Conservation (phyloP, 2,329 filamentous ascomycete species). For the Hansfordia pulvinata region DNA sequence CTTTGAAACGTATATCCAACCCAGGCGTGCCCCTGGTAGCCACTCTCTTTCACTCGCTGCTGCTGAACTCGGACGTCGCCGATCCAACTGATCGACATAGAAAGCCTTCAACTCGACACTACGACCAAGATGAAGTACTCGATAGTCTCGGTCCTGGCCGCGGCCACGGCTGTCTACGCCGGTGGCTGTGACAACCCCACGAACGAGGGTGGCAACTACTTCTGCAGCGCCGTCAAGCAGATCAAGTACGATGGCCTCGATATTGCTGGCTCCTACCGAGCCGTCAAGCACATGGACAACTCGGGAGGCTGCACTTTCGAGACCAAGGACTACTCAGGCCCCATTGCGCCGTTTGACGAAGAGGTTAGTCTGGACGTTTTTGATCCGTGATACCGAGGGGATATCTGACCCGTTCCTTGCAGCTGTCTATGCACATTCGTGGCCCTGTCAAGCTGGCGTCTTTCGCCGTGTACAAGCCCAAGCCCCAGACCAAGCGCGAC, state of each 20-base stretch:
- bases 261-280: slow-evolving; percentile 47
- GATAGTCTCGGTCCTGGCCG: too few relatives aligned
- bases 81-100: too few relatives aligned
- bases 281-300: slow-evolving; percentile 45
- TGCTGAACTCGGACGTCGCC: too few relatives aligned
- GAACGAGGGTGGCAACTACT: slow-evolving; percentile 44
- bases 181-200: slow-evolving; percentile 6
- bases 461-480: slow-evolving; percentile 55
- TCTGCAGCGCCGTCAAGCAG: slow-evolving; percentile 49
- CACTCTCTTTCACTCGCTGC: too few relatives aligned
- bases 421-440: slow-evolving; percentile 62
- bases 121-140: too few relatives aligned
- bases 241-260: slow-evolving; percentile 56
- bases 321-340: slow-evolving; percentile 40
- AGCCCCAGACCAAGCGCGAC: slow-evolving; percentile 21
- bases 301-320: slow-evolving; percentile 39
- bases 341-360: slow-evolving; percentile 53
- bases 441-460: slow-evolving; percentile 55
- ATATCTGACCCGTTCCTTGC: slow-evolving; percentile 5
- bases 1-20: too few relatives aligned
- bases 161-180: slow-evolving; percentile 4
- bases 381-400: too few relatives aligned
- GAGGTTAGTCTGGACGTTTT: slow-evolving; percentile 51
- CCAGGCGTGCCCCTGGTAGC: too few relatives aligned
- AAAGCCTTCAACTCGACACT: too few relatives aligned